Base-by-base conservation (phyloP, 257 asterid genomes). In the Nicotiana attenuata region DNA sequence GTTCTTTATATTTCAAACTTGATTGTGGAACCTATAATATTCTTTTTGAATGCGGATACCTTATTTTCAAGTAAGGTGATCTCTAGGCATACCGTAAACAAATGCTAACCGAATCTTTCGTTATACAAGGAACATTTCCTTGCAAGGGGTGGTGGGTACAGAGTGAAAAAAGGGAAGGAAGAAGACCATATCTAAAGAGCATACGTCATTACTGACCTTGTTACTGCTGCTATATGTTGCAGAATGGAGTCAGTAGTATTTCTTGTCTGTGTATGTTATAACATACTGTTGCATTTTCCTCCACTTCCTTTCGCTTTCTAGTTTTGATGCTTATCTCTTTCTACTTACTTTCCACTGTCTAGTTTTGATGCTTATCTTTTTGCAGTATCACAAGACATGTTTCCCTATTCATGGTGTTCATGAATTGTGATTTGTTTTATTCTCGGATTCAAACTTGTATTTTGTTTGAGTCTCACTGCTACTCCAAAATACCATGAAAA, bases 111-210 rank as follows among this genome's bases (percentile, higher is more conserved):
- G 7, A 29, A 13, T 71, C 14, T 14, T 45, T 7, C 24, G 60
- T 41, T 71, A 47, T 31, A 22, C 7, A 45, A 20, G 59, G 20
- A 71, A 71, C 33, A 11, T 22, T 20, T 6, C 33, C 78, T 38
- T 69, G 59, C n/a, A 5, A 11, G 35, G 59, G 11, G 47, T 69
- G n/a, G 47, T 69, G 13, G 7, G n/a, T 13, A 15, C 24, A 41
- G 24, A 69, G 59, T 71, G 47, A 41, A 45, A 71, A 68, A 71
- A 1, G 78, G 78, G 45, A 71, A 71, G 78, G 47, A 71, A 71
- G 35, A 55, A 71, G 20, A 69, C 78, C 35, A 69, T 69, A n/a
- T 31, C 22, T 41, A 69, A 20, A 69, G 33, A 69, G 78, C 16
- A 41, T 13, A 22, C 20, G 28, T 71, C 59, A 20, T 13, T 71